Evolutionary conservation across 192 early-diverging fungal genomes (phyloP).

Genomic region (Spizellomyces sp.): DNA sequence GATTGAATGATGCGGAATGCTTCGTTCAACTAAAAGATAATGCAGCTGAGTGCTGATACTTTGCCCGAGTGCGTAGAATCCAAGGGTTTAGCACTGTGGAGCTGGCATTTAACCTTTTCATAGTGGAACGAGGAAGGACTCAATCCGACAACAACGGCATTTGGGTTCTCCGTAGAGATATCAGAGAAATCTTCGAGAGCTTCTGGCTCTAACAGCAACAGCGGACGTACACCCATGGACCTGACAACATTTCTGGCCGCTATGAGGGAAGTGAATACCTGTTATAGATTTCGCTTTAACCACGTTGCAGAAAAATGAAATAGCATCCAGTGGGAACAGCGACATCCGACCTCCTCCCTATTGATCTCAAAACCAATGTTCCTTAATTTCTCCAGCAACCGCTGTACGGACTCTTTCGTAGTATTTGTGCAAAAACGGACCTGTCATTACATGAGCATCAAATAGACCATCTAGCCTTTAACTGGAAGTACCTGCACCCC

Average conservation of each 20-base stretch:
- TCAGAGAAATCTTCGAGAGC: constrained; percentile 75
- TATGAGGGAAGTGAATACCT: constrained; percentile 76
- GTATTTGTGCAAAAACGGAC: constrained; percentile 87
- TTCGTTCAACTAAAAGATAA: constrained; percentile 61
- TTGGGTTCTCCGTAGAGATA: constrained; percentile 53
- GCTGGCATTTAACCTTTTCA: constrained; percentile 46
- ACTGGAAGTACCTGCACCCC: neutral
- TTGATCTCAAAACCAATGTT: constrained; percentile 71
- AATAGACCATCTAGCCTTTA: neutral
- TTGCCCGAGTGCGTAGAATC: neutral
- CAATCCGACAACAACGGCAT: constrained; percentile 84
- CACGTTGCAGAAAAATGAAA: neutral
- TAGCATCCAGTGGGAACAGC: neutral
- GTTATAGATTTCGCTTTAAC: neutral
- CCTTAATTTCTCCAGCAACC: constrained; percentile 60
- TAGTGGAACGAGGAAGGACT: constrained; percentile 73
- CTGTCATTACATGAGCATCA: constrained; percentile 13
- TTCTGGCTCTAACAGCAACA: constrained; percentile 75
- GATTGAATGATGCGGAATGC: constrained; percentile 73
- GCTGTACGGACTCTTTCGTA: constrained; percentile 69
- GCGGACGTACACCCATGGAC: constrained; percentile 55
- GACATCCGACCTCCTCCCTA: constrained; percentile 43
- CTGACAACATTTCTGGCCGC: constrained; percentile 71
- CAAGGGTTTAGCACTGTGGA: neutral
- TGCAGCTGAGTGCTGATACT: neutral